phyloP scores from a whole-genome alignment of 176 grass and related monocot species.

The Carex parvula region DNA sequence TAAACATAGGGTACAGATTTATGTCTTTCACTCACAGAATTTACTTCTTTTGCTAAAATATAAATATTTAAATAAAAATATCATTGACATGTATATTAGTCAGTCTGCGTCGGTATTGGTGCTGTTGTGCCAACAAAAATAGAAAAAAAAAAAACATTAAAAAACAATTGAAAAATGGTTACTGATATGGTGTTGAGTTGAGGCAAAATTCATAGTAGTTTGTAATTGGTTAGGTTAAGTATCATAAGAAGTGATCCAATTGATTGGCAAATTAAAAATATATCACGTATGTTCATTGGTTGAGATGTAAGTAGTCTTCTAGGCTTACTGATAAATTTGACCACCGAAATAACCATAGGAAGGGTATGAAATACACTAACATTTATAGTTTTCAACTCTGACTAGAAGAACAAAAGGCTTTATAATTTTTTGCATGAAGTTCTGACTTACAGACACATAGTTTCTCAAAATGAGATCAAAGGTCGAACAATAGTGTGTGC shows the following conservation, averaged over 20 bases:
- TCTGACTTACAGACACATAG: neutral
- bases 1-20: neutral
- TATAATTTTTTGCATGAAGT: neutral
- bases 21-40: neutral
- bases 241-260: neutral
- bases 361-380: neutral
- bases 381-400: neutral
- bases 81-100: neutral
- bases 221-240: neutral
- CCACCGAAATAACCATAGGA: neutral
- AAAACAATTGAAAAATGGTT: too few species aligned
- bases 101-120: neutral
- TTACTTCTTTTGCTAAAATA: neutral
- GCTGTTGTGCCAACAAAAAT: neutral
- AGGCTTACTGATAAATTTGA: neutral
- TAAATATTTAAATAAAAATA: neutral
- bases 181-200: too few species aligned
- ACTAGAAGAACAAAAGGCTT: neutral
- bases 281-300: neutral
- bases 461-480: neutral
- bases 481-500: neutral
- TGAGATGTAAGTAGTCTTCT: neutral
- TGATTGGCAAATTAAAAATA: neutral
- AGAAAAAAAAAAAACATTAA: too few species aligned
- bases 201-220: neutral